Conservation (phyloP, 225 moss, liverwort and hornwort species). For the Marchantia paleacea region DNA sequence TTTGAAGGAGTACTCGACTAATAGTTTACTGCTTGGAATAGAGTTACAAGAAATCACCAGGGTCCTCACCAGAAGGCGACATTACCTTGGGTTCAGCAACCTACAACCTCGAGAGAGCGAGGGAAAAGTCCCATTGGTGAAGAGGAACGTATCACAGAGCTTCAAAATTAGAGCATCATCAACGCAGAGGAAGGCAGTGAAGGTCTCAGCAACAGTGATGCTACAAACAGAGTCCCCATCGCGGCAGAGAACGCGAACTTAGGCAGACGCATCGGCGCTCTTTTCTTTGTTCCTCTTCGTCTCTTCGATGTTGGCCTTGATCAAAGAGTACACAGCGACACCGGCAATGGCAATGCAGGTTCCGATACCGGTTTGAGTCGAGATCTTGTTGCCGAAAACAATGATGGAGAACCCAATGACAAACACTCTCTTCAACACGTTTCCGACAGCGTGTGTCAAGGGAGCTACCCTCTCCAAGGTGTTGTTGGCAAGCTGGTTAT, state of each 20-base stretch:
- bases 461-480: slow-evolving; percentile 96
- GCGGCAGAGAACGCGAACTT: background rate
- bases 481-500: slow-evolving; percentile 98
- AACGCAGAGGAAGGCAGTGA: slow-evolving; percentile 19
- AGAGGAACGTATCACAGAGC: slow-evolving; percentile 8
- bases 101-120: slow-evolving; percentile 14
- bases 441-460: slow-evolving; percentile 93
- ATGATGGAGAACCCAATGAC: slow-evolving; percentile 91
- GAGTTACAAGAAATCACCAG: slow-evolving; percentile 27
- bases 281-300: slow-evolving; percentile 35
- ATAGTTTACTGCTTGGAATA: slow-evolving; percentile 32
- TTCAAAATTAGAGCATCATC: slow-evolving; percentile 20
- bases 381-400: slow-evolving; percentile 97
- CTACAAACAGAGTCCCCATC: slow-evolving; percentile 16
- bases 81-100: slow-evolving; percentile 20
- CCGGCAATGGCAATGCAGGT: slow-evolving; percentile 84
- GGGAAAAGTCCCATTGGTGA: background rate
- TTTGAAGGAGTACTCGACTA: slow-evolving; percentile 26
- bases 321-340: slow-evolving; percentile 76
- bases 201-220: slow-evolving; percentile 7
- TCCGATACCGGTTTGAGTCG: slow-evolving; percentile 92
- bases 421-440: slow-evolving; percentile 98
- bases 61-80: slow-evolving; percentile 20
- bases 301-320: slow-evolving; percentile 88
- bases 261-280: slow-evolving; percentile 12